Conservation (phyloP, 1,284 basidiomycete genomes). For the Laetiporus sulphureus region DNA sequence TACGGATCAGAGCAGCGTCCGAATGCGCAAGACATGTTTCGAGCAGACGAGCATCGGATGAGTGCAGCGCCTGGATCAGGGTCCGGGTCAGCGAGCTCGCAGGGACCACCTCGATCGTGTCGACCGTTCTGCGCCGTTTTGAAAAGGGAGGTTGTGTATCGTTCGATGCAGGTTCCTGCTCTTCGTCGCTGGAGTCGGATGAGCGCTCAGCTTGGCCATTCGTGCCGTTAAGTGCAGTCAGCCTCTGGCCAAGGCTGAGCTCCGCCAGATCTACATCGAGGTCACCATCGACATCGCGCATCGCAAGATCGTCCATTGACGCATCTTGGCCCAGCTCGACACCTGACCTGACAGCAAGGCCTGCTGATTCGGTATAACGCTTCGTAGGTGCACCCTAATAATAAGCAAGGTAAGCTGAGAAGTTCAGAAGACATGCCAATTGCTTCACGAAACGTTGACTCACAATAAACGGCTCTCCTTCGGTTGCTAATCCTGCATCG, state of each 20-base stretch:
- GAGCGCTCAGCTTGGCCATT: slow-evolving; percentile 26
- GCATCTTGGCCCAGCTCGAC: slow-evolving; percentile 55
- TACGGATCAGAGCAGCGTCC: slow-evolving; percentile 74
- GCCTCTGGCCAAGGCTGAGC: slow-evolving; percentile 81
- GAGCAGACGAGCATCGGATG: slow-evolving; percentile 83
- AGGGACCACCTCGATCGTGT: slow-evolving; percentile 50
- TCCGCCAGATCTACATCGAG: slow-evolving; percentile 85
- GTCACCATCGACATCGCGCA: slow-evolving; percentile 53
- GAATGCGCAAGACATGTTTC: slow-evolving; percentile 89
- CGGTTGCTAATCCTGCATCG: slow-evolving; percentile 34
- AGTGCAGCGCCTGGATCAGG: slow-evolving; percentile 94
- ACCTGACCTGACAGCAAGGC: slow-evolving; percentile 59
- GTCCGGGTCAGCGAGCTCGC: slow-evolving; percentile 90
- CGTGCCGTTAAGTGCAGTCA: slow-evolving; percentile 62
- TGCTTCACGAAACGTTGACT: too few relatives aligned
- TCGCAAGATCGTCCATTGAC: slow-evolving; percentile 44
- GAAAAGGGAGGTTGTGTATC: slow-evolving; percentile 13
- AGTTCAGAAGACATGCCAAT: too few relatives aligned
- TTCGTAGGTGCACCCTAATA: slow-evolving; percentile 37
- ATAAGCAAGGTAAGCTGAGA: background rate
- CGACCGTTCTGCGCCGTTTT: slow-evolving; percentile 28
- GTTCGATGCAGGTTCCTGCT: slow-evolving; percentile 19
- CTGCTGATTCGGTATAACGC: slow-evolving; percentile 59
- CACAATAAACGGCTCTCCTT: slow-evolving; percentile 12
- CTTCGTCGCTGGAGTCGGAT: slow-evolving; percentile 41